A percentile compares a stretch with the other conserved stretches of the same genome.
Evolutionary conservation across 2,329 filamentous ascomycete genomes (phyloP).

Genomic region (Pseudogymnoascus sp.): DNA sequence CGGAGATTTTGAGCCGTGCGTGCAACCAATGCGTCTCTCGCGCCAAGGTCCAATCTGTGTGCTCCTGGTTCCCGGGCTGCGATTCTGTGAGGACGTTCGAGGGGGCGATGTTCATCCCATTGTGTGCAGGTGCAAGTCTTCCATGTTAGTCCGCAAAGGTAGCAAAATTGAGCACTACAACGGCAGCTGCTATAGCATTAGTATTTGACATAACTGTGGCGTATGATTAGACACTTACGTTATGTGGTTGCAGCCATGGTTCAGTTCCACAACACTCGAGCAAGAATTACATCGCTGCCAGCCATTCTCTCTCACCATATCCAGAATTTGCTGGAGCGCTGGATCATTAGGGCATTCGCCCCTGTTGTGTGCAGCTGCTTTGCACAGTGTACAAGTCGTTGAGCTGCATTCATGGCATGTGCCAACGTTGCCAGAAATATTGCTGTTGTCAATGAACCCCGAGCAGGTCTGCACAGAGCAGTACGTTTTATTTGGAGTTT

Average conservation of each 20-base stretch:
- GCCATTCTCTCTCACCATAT: constrained; percentile 33
- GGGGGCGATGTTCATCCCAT: constrained; percentile 32
- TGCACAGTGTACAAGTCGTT: constrained; percentile 45
- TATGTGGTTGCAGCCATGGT: constrained; percentile 48
- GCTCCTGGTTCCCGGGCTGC: constrained; percentile 23
- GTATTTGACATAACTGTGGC: not conserved
- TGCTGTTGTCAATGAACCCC: constrained; percentile 35
- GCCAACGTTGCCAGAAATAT: constrained; percentile 30
- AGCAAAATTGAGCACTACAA: constrained; percentile 43
- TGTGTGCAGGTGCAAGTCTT: constrained; percentile 32
- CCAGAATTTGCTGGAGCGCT: constrained; percentile 32
- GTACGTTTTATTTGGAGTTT: constrained; percentile 41
- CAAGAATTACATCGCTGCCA: constrained; percentile 47
- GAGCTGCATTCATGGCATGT: constrained; percentile 35
- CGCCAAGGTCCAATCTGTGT: not conserved
- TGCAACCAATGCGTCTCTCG: not conserved
- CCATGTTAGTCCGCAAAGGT: constrained; percentile 37
- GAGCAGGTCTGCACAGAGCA: constrained; percentile 39
- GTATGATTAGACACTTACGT: constrained; percentile 34
- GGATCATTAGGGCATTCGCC: constrained; percentile 42
- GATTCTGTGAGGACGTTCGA: constrained; percentile 28
- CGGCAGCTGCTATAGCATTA: constrained; percentile 31
- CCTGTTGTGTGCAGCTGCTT: constrained; percentile 33
- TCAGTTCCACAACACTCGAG: constrained; percentile 39
- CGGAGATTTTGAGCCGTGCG: not conserved